Evolutionary conservation across 768 basidiomycete genomes (phyloP), one percentile per base, ranked within the genome.

Genomic region (Pisolithus microcarpus): DNA sequence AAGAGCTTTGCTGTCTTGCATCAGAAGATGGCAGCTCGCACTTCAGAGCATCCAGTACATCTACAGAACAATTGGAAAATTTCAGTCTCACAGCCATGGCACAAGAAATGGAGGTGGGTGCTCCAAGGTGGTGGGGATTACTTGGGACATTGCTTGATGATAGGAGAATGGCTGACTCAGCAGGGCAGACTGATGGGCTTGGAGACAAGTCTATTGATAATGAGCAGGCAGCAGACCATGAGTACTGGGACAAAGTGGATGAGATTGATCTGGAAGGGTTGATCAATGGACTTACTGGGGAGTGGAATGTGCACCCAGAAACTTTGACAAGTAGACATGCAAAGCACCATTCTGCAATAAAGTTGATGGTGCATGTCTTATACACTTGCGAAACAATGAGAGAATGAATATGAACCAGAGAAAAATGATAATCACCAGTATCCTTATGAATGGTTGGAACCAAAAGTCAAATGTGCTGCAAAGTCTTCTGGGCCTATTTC

Each of bases 361-460:
- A 11, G 7, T 6, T 44, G 24, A 50, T 50, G 42, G 43, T 50
- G 2, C 26, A 6, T 1, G 30, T 30, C 30, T 30, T 10, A 9
- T 30, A 10, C 30, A 30, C 30, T 30, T 30, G 30, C 30, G 9
- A 30, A 30, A 30, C 10, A 3, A 30, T 3, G 7, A 26, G 11
- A 19, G 42, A 42, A 43, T 21, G 23, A 19, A 10, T 44, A 13
- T 15, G 15, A 7, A 24, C 16, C 37, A 60, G 54, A 56, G 49
- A 36, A 48, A 50, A 31, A 51, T 51, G 1, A 50, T 58, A 7
- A 43, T 58, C 10, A 49, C 55, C 30, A 57, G 53, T 43, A 50
- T 61, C 16, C 23, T 57, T 43, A 55, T 38, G 67, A 59, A 15
- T 49, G 55, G 18, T 61, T 70, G 70, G 71, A 75, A 19, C 60